Percentiles rank a stretch among this genome's conserved stretches.
These are phyloP conservation scores for Teratosphaeria nubilosa DNA, from an alignment of 2,329 filamentous ascomycete species.

Conservation along the genomic window DNA sequence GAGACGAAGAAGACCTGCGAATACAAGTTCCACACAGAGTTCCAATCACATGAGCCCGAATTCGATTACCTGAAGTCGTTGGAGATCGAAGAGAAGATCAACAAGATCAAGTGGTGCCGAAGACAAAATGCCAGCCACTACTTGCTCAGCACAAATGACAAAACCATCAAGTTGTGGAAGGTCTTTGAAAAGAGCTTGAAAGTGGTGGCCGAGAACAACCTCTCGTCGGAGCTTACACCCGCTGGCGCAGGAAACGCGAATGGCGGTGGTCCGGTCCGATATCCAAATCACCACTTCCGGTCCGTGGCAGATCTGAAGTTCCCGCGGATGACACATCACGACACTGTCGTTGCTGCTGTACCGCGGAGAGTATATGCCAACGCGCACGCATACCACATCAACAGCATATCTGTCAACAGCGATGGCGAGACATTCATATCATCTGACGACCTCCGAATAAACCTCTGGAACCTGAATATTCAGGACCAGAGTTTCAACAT, in stretches of 20 bases:
- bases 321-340: conserved; percentile 91
- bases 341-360: conserved; percentile 94
- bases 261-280: conserved; percentile 68
- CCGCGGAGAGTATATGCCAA: conserved; percentile 95
- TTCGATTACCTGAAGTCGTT: conserved; percentile 99
- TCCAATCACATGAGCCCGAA: conserved; percentile 98
- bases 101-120: conserved; percentile 99
- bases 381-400: conserved; percentile 98
- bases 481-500: conserved; percentile 99
- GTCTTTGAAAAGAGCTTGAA: conserved; percentile 99
- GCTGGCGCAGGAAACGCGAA: conserved; percentile 51
- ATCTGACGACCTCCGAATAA: conserved; percentile 94
- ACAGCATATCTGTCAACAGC: conserved; percentile 99
- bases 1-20: conserved; percentile 99
- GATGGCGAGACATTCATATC: conserved; percentile 99
- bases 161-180: conserved; percentile 99
- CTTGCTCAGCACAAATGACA: conserved; percentile 96
- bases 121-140: conserved; percentile 98
- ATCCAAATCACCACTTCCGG: conserved; percentile 66
- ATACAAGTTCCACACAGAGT: conserved; percentile 99
- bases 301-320: conserved; percentile 78
- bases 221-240: conserved; percentile 87
- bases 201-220: conserved; percentile 96
- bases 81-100: conserved; percentile 99
- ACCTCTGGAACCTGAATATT: conserved; percentile 98